phyloP scores from a whole-genome alignment of 73 alveolate species.

The Paramecium sonneborni region DNA sequence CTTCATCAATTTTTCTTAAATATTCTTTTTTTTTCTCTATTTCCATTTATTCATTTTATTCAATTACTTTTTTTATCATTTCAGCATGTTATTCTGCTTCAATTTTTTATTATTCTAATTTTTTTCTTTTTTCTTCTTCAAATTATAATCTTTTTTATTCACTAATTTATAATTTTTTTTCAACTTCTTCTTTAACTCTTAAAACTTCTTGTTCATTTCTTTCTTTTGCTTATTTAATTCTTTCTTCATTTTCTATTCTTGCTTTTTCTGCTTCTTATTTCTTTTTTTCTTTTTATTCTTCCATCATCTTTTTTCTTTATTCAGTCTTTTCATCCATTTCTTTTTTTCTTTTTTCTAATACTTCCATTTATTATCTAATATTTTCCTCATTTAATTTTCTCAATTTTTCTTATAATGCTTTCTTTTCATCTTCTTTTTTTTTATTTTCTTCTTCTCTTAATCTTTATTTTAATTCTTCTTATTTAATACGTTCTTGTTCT shows the following conservation, averaged over 20 bases:
- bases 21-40: slow-evolving; percentile 34
- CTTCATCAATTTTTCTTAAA: slow-evolving; percentile 32
- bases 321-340: slow-evolving; percentile 55
- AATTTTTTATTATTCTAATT: slow-evolving; percentile 24
- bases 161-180: slow-evolving; percentile 37
- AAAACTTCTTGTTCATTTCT: slow-evolving; percentile 4
- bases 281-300: slow-evolving; percentile 29
- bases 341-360: slow-evolving; percentile 3
- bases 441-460: slow-evolving; percentile 56
- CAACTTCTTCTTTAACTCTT: slow-evolving; percentile 21
- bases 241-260: slow-evolving; percentile 47
- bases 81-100: slow-evolving; percentile 56
- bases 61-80: slow-evolving; percentile 16
- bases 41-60: slow-evolving; percentile 57
- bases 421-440: slow-evolving; percentile 30
- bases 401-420: not conserved
- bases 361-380: not conserved
- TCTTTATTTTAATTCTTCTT: slow-evolving; percentile 9
- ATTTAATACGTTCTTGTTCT: slow-evolving; percentile 43
- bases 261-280: not conserved
- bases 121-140: slow-evolving; percentile 55
- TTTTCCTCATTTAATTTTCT: slow-evolving; percentile 38
- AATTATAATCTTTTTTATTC: slow-evolving; percentile 41
- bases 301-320: slow-evolving; percentile 1
- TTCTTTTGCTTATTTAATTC: slow-evolving; percentile 53